Evolutionary conservation across 768 basidiomycete species (phyloP).

Genomic region (Strobilomyces confusus): DNA sequence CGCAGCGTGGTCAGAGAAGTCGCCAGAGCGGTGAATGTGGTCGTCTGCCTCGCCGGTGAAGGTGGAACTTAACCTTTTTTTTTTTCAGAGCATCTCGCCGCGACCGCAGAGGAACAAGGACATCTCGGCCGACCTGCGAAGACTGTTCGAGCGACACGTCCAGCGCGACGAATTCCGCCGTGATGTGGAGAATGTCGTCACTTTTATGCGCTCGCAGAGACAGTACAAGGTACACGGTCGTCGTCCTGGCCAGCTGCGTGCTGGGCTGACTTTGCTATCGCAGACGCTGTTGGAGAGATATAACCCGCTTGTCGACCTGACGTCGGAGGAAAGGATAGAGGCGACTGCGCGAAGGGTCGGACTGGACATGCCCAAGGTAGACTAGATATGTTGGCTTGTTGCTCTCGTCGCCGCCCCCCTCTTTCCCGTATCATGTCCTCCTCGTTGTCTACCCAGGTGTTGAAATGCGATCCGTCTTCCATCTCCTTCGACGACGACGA

Average conservation of each 20-base stretch:
- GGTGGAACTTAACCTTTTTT: neutral
- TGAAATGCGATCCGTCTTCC: conserved; percentile 59
- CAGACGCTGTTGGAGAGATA: conserved; percentile 82
- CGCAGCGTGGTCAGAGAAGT: conserved; percentile 30
- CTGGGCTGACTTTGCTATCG: neutral
- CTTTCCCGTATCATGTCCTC: neutral
- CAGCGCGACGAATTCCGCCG: conserved; percentile 30
- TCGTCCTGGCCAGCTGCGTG: neutral
- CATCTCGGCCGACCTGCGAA: conserved; percentile 51
- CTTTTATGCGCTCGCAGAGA: conserved; percentile 70
- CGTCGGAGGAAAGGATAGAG: conserved; percentile 72
- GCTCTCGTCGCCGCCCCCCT: neutral
- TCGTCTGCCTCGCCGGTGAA: neutral
- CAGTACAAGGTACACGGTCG: conserved; percentile 61
- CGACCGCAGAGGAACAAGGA: conserved; percentile 36
- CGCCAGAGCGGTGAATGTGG: conserved; percentile 21
- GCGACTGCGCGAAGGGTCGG: conserved; percentile 88
- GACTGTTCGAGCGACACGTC: conserved; percentile 43
- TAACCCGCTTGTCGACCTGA: conserved; percentile 79
- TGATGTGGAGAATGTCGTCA: conserved; percentile 55
- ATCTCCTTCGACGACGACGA: conserved; percentile 55
- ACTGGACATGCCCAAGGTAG: conserved; percentile 63
- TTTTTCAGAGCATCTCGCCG: conserved; percentile 35
- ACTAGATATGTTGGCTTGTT: conserved; percentile 8
- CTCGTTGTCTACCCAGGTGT: conserved; percentile 34